phyloP scores from a whole-genome alignment of 176 grass and related monocot species.

The Calamus simplicifolius region DNA sequence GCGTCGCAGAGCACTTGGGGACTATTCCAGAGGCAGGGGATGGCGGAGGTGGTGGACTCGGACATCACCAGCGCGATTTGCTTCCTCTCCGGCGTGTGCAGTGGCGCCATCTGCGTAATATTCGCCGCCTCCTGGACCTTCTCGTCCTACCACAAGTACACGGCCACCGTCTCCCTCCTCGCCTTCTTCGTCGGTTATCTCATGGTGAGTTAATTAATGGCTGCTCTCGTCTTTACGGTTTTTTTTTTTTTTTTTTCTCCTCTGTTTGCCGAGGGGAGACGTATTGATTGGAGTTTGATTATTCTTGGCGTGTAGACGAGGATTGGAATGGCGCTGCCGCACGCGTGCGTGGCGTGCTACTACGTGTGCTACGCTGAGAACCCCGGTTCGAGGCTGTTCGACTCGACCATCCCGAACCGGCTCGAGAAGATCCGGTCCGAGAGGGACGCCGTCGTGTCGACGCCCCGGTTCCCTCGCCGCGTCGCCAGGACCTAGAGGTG shows the following conservation, averaged over 20 bases:
- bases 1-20: conserved; percentile 87
- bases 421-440: conserved; percentile 23
- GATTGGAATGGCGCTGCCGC: conserved; percentile 97
- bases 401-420: conserved; percentile 40
- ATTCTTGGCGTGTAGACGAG: conserved; percentile 32
- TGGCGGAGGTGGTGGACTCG: conserved; percentile 78
- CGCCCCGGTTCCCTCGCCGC: conserved; percentile 72
- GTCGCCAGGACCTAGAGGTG: conserved; percentile 2
- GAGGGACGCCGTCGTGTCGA: conserved; percentile 27
- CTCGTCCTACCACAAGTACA: conserved; percentile 57
- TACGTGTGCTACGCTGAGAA: conserved; percentile 95
- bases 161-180: conserved; percentile 76
- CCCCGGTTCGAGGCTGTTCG: conserved; percentile 46
- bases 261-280: too few relatives aligned
- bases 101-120: conserved; percentile 68
- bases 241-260: background rate
- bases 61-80: conserved; percentile 95
- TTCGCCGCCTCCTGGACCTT: conserved; percentile 72
- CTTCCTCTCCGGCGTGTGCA: conserved; percentile 83
- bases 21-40: conserved; percentile 57
- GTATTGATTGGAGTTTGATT: too few relatives aligned
- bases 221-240: background rate
- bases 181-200: conserved; percentile 95
- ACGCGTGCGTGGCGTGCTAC: conserved; percentile 94
- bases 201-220: conserved; percentile 32